phyloP scores from a whole-genome alignment of 495 filamentous ascomycete species.

The Talaromyces nanjingensis region DNA sequence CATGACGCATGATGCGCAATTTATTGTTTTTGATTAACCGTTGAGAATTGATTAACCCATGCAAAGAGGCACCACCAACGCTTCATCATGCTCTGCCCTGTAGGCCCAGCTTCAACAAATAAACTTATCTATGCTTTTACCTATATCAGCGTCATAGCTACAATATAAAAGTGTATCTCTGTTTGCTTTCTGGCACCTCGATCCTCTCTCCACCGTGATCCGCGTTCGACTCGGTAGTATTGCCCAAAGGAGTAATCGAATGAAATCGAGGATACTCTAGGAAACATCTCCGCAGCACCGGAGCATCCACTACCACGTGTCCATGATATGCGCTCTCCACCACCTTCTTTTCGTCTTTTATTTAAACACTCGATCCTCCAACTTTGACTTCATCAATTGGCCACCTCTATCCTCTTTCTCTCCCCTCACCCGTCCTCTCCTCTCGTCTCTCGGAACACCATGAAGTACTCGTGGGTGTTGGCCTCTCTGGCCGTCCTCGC shows the following conservation, averaged over 20 bases:
- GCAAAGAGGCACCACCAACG: neutral
- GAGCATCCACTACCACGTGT: neutral
- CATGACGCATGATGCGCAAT: neutral
- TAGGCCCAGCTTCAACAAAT: neutral
- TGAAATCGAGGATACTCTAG: neutral
- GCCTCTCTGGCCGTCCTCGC: neutral
- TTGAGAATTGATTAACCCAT: neutral
- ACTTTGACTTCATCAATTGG: neutral
- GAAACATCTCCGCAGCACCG: neutral
- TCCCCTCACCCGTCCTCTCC: neutral
- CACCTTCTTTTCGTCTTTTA: neutral
- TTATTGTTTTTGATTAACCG: neutral
- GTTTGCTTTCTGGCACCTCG: neutral
- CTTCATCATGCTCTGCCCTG: neutral
- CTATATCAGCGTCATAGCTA: neutral
- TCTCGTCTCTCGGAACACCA: neutral
- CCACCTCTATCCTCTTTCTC: neutral
- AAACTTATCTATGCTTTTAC: neutral
- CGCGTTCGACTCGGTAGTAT: neutral
- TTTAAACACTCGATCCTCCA: neutral
- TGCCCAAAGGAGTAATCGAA: neutral
- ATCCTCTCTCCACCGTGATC: neutral
- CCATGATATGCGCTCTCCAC: neutral
- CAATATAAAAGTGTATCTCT: neutral
- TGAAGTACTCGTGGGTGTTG: slow-evolving; percentile 3